phyloP scores from a whole-genome alignment of 2,329 filamentous ascomycete genomes.

The Phaeosphaeria sp. region DNA sequence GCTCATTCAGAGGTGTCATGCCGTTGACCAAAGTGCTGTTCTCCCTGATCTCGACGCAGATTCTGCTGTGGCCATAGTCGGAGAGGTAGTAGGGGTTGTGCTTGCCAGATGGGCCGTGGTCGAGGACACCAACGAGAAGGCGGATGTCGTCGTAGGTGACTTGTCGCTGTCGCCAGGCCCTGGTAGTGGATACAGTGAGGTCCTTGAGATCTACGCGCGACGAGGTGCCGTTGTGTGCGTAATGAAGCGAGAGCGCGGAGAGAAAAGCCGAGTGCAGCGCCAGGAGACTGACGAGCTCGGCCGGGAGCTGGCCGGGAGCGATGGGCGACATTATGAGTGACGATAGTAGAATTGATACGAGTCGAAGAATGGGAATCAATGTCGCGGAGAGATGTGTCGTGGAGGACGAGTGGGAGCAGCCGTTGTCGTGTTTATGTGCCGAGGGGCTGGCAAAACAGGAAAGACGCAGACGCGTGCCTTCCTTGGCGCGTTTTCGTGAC shows the following conservation, averaged over 20 bases:
- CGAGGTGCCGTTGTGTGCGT: constrained; percentile 57
- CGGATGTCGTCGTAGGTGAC: constrained; percentile 56
- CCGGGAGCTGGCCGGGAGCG: constrained; percentile 45
- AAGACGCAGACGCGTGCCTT: constrained; percentile 25
- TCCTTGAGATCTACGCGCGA: constrained; percentile 52
- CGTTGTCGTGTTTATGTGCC: constrained; percentile 31
- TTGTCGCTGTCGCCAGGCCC: constrained; percentile 55
- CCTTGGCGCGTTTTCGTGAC: constrained; percentile 34
- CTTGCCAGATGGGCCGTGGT: constrained; percentile 33
- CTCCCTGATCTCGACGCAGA: constrained; percentile 51
- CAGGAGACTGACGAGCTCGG: constrained; percentile 52
- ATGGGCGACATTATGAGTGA: constrained; percentile 40
- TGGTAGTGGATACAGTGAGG: constrained; percentile 50
- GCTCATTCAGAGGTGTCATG: constrained; percentile 52
- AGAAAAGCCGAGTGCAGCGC: constrained; percentile 58
- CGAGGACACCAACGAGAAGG: constrained; percentile 53
- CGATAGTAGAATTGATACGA: constrained; percentile 26
- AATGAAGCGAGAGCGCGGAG: constrained; percentile 57
- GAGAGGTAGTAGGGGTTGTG: constrained; percentile 49
- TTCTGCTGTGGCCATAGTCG: constrained; percentile 52
- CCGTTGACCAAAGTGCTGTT: constrained; percentile 31
- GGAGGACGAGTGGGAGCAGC: constrained; percentile 13
- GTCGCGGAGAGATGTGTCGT: constrained; percentile 24
- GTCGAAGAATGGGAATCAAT: constrained; percentile 28
- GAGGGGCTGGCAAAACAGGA: constrained; percentile 37